Base-by-base conservation (phyloP, 2,329 filamentous ascomycete genomes). In the Macrophomina pseudophaseolina region DNA sequence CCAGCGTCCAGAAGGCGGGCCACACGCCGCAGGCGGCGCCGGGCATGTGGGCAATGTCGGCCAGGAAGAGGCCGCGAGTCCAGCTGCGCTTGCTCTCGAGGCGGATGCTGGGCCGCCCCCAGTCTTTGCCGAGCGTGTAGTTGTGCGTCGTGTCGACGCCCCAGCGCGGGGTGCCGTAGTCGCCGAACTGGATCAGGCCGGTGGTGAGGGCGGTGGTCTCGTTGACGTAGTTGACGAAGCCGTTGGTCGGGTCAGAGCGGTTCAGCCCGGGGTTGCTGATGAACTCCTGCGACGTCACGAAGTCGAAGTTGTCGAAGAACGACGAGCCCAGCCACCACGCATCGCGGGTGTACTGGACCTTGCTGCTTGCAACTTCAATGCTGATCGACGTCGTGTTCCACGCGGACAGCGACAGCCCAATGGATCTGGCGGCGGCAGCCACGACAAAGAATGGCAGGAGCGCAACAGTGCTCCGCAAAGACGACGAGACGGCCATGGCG, bases 291-390 rank as follows among this genome's bases (percentile, higher is more conserved):
- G 58, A 62, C 0, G 60, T 67, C 71, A 79, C 83, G 69, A 81
- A 80, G 49, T 79, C 75, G 71, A 84, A 84, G 44, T 71, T 72
- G 68, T 78, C 73, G 70, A 82, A 84, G 74, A 84, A 84, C 59
- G 44, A 48, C 4, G 11, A 18, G n/a, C 58, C 58, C 2, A 18
- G 4, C 58, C 58, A 62, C 30, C 11, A 9, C 1, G 58, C 58
- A 5, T 62, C 58, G 5, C 58, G 58, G 4, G 42, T 62, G 44
- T 62, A 62, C 54, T 59, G 38, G 35, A 14, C 0, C 5, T 42
- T 30, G 53, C 23, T n/a, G 35, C 11, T 54, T 14, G 35, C 51
- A 16, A 54, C 32, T 11, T 54, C 51, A 23, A 54, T 54, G 8
- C 11, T 18, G n/a, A 54, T 35, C 4, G 51, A 54, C 4, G 32